Conservation (phyloP, 768 basidiomycete species). For the Mycena vitilis region DNA sequence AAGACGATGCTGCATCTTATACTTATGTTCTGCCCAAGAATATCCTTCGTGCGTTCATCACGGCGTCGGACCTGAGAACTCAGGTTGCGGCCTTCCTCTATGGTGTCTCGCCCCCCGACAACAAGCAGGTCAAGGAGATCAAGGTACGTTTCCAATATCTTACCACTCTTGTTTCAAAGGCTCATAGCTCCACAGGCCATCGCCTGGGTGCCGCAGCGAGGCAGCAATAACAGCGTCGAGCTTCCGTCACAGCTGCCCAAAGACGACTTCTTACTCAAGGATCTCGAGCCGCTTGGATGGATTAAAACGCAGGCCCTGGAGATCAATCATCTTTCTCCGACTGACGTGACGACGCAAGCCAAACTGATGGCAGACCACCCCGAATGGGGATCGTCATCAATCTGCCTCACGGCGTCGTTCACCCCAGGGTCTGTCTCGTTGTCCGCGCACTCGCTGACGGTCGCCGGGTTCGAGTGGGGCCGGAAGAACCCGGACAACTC, state of each 20-base stretch:
- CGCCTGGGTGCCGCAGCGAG: constrained; percentile 97
- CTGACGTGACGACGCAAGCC: constrained; percentile 93
- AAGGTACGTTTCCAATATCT: constrained; percentile 60
- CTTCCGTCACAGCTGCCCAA: constrained; percentile 90
- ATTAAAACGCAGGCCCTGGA: constrained; percentile 97
- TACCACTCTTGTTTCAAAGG: background rate
- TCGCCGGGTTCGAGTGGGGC: constrained; percentile 98
- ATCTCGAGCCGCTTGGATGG: constrained; percentile 95
- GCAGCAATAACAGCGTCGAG: constrained; percentile 95
- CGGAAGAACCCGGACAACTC: constrained; percentile 92
- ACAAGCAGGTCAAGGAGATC: constrained; percentile 98
- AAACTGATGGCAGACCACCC: constrained; percentile 97
- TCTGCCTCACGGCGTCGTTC: constrained; percentile 95
- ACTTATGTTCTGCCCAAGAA: constrained; percentile 99
- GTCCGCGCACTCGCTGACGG: constrained; percentile 89
- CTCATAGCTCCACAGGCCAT: constrained; percentile 64
- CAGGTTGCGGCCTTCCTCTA: constrained; percentile 96
- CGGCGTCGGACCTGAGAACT: constrained; percentile 93
- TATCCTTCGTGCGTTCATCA: constrained; percentile 92
- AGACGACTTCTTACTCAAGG: constrained; percentile 95
- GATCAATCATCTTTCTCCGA: constrained; percentile 90
- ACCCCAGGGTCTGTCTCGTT: constrained; percentile 98
- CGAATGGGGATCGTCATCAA: constrained; percentile 93
- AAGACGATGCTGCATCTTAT: constrained; percentile 94
- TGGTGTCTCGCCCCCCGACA: constrained; percentile 92